These are phyloP conservation scores for Neonectria hederae DNA, from an alignment of 2,329 filamentous ascomycete genomes.

Conservation along the genomic window DNA sequence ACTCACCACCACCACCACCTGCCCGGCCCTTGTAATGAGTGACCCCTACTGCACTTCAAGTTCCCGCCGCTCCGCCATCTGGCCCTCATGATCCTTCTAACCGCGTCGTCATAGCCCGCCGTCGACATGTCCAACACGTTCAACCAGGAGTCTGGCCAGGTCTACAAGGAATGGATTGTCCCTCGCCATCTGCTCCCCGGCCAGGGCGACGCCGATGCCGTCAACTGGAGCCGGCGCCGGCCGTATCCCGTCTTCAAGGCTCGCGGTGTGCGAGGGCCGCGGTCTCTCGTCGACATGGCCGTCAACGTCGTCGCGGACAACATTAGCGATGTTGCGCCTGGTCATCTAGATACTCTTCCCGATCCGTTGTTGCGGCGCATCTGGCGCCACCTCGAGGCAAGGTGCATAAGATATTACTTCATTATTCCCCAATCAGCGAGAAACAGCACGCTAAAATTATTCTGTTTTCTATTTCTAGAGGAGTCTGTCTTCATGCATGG, in stretches of 20 bases:
- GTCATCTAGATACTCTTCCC: constrained; percentile 49
- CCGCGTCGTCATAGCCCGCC: background rate
- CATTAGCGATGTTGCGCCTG: constrained; percentile 46
- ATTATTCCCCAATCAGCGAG: background rate
- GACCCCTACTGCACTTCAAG: background rate
- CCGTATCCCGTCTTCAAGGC: constrained; percentile 42
- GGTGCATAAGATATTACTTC: constrained; percentile 38
- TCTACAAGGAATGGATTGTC: constrained; percentile 51
- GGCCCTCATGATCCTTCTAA: background rate
- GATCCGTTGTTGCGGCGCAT: constrained; percentile 48
- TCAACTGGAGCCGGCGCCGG: constrained; percentile 50
- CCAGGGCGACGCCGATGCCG: constrained; percentile 32
- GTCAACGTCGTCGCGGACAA: constrained; percentile 51
- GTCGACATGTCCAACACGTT: constrained; percentile 42
- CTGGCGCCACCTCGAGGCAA: constrained; percentile 53
- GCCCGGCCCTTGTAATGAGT: background rate
- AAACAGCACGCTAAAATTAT: constrained; percentile 1
- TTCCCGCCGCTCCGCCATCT: background rate
- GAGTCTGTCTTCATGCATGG: constrained; percentile 53
- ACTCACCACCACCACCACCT: background rate
- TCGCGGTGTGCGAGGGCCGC: constrained; percentile 45
- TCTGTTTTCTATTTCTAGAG: constrained; percentile 34
- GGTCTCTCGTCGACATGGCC: constrained; percentile 52
- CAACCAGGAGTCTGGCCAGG: constrained; percentile 47
- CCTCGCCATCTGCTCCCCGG: constrained; percentile 39